Conservation (phyloP, 108 stramenopile species). For the Cyclotella baltica region DNA sequence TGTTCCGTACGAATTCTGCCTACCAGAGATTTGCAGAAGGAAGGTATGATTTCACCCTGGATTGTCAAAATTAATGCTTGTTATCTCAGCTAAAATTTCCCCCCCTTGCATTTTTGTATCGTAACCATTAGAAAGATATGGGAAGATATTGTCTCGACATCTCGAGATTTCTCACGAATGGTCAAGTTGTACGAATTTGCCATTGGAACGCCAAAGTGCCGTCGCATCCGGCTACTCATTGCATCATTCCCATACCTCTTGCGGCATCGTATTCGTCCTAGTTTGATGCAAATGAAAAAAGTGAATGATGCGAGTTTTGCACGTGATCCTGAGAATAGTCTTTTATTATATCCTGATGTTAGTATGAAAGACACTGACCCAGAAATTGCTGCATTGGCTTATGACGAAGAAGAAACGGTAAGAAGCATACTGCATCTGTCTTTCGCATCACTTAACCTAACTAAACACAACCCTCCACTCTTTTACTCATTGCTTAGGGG, state of each 20-base stretch:
- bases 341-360: constrained; percentile 78
- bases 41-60: constrained; percentile 7
- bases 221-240: constrained; percentile 71
- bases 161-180: constrained; percentile 87
- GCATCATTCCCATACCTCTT: constrained; percentile 88
- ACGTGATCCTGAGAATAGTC: constrained; percentile 79
- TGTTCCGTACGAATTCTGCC: constrained; percentile 91
- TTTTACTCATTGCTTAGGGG: constrained; percentile 4
- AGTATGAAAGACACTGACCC: constrained; percentile 50
- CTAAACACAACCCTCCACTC: background rate
- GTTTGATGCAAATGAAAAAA: constrained; percentile 63
- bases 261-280: constrained; percentile 84
- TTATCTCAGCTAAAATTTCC: background rate
- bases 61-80: background rate
- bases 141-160: constrained; percentile 71
- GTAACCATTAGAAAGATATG: constrained; percentile 61
- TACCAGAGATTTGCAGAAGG: constrained; percentile 96
- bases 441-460: background rate
- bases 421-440: no score
- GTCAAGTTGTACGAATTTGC: constrained; percentile 82
- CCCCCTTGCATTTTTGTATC: background rate
- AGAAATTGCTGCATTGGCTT: constrained; percentile 59
- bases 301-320: constrained; percentile 67
- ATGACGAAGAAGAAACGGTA: constrained; percentile 72
- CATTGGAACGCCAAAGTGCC: constrained; percentile 72